These are phyloP conservation scores for Mortierella alpina DNA, from an alignment of 192 early-diverging fungal genomes.

Conservation along the genomic window DNA sequence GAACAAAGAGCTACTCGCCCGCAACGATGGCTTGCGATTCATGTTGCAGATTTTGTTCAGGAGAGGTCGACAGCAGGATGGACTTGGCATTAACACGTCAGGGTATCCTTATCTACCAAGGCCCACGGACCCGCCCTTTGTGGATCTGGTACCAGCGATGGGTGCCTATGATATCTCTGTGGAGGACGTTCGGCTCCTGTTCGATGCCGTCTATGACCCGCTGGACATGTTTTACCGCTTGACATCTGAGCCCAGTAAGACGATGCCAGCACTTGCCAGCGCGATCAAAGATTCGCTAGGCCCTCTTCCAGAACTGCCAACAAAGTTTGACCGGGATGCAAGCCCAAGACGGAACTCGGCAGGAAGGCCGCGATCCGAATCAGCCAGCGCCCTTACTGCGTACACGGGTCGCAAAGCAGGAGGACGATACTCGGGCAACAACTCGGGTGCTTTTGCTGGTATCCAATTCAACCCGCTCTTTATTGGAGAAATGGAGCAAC, in stretches of 20 bases:
- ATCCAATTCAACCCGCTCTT: conserved; percentile 51
- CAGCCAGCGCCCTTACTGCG: conserved; percentile 25
- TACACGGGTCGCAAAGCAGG: conserved; percentile 15
- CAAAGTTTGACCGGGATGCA: conserved; percentile 15
- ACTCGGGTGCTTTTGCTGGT: not conserved
- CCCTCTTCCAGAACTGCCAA: conserved; percentile 30
- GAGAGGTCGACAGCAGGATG: conserved; percentile 31
- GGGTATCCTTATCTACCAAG: conserved; percentile 34
- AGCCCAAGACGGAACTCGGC: conserved; percentile 15
- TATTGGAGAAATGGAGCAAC: conserved; percentile 55
- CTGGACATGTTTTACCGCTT: conserved; percentile 50
- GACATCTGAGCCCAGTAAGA: conserved; percentile 11
- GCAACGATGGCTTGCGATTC: conserved; percentile 47
- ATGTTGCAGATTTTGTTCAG: conserved; percentile 56
- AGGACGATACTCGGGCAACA: not conserved
- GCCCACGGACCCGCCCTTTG: conserved; percentile 44
- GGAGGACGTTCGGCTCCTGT: conserved; percentile 46
- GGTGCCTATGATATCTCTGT: conserved; percentile 56
- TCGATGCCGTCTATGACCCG: conserved; percentile 56
- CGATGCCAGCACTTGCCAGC: not conserved
- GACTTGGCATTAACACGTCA: conserved; percentile 10
- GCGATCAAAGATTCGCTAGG: conserved; percentile 32
- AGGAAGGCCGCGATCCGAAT: conserved; percentile 34
- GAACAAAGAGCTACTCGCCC: conserved; percentile 55
- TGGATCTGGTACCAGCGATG: conserved; percentile 55